Evolutionary conservation across 768 basidiomycete genomes (phyloP).

Genomic region (Fistulinella prunicolor): DNA sequence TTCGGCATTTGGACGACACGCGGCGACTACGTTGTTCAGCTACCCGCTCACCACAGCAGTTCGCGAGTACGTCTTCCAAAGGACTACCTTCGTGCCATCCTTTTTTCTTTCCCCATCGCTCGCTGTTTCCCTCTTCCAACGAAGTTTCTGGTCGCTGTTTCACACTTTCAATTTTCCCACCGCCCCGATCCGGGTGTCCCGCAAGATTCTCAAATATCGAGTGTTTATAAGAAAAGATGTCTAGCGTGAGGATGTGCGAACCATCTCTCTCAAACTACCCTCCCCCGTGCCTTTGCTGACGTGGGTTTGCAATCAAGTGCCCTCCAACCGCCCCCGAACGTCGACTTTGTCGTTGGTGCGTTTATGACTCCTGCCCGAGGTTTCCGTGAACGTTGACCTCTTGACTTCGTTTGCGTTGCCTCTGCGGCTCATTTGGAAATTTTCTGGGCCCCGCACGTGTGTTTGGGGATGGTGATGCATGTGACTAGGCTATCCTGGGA

Average conservation of each 20-base stretch:
- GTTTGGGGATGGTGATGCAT: conserved; percentile 4
- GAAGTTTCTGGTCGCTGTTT: too few relatives aligned
- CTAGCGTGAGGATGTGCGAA: conserved; percentile 46
- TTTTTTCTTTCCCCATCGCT: background rate
- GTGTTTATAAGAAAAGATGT: conserved; percentile 38
- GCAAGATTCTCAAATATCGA: conserved; percentile 1
- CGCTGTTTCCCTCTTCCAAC: background rate
- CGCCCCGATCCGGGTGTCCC: background rate
- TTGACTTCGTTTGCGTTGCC: too few relatives aligned
- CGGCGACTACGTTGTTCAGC: too few relatives aligned
- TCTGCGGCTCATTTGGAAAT: background rate
- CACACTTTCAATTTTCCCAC: too few relatives aligned
- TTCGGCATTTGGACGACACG: conserved; percentile 13
- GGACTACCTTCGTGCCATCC: conserved; percentile 2
- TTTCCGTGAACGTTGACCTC: background rate
- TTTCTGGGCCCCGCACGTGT: background rate
- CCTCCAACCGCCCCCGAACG: conserved; percentile 83
- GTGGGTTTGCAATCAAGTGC: conserved; percentile 46
- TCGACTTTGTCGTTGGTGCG: conserved; percentile 82
- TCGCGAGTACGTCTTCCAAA: conserved; percentile 11
- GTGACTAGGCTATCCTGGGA: conserved; percentile 74
- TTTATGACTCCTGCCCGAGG: background rate
- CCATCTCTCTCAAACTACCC: background rate
- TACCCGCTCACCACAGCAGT: too few relatives aligned
- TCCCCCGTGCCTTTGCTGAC: conserved; percentile 5